These are phyloP conservation scores for Fereydounia khargensis DNA, from an alignment of 1,284 basidiomycete genomes.

Conservation along the genomic window DNA sequence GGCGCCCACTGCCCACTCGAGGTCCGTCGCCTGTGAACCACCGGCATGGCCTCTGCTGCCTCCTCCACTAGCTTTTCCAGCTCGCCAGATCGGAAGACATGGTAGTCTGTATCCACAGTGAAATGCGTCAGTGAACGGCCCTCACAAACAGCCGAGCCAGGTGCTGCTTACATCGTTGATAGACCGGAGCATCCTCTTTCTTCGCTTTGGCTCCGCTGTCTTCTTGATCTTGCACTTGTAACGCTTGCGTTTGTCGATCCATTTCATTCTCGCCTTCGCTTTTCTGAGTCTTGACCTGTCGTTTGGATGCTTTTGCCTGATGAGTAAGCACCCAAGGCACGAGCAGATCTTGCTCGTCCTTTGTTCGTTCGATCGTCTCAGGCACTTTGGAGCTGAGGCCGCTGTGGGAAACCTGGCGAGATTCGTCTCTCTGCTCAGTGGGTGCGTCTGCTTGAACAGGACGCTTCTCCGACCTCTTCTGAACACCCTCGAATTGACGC, in stretches of 20 bases:
- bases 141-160: neutral
- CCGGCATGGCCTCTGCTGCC: constrained; percentile 23
- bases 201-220: constrained; percentile 1
- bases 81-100: constrained; percentile 50
- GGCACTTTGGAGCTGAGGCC: too few species aligned
- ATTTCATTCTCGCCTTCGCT: constrained; percentile 1
- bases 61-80: constrained; percentile 47
- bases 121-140: neutral
- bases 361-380: too few species aligned
- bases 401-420: too few species aligned
- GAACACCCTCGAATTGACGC: constrained; percentile 35
- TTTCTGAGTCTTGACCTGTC: constrained; percentile 2
- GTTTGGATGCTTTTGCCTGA: too few species aligned
- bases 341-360: constrained; percentile 45
- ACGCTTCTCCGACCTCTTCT: constrained; percentile 1
- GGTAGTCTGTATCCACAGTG: constrained; percentile 35
- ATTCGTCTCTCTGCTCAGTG: neutral
- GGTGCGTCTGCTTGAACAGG: neutral
- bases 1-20: neutral
- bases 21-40: neutral
- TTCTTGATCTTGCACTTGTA: neutral
- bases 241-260: neutral
- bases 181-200: constrained; percentile 22
- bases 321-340: constrained; percentile 53
- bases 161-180: constrained; percentile 39